Evolutionary conservation across 257 asterid species (phyloP), one percentile per base, ranked within the genome.

Genomic region (Solanum chaucha): DNA sequence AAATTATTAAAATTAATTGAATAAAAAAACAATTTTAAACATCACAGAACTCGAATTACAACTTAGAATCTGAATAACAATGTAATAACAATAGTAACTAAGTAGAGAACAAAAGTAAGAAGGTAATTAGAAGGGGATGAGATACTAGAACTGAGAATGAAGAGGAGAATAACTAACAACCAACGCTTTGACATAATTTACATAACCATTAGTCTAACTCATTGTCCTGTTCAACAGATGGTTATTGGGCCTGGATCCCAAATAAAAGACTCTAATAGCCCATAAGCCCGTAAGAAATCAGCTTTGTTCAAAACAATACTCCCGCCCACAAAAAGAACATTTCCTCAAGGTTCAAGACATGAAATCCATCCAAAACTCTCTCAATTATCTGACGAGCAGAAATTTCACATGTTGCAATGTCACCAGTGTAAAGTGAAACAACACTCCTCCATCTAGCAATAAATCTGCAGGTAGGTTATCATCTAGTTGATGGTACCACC

Each of bases 221-320:
- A 10, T 55, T 0, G 20, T 14, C 19, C 0, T 14, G 0, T 51
- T 51, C 38, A 0, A 38, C 3, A 51, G 14, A 9, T 10, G 48
- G 13, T 10, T 41, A 17, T 51, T 51, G 10, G 61, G 8, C 4
- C 12, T 40, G 13, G 46, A 40, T 40, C 4, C 12, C 46, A 9
- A 40, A 40, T 40, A 40, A 40, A 51, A 51, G 8, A 2, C 4
- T 17, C 10, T 2, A 6, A 51, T 55, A 11, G 5, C 15, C 15
- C 51, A 44, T 10, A 11, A 15, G 51, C 5, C 51, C 51, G 1
- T 44, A 44, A 1, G 2, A 1, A 44, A 15, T 44, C 17, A 44
- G 0, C 5, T 51, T 48, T 0, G 20, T 48, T 48, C 59, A 5
- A 7, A 48, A 44, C 17, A 11, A 44, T 44, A 44, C 17, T 44